Percentiles rank a stretch among this genome's conserved stretches.
These are phyloP conservation scores for Hypomontagnella monticulosa DNA, from an alignment of 495 filamentous ascomycete species.

Conservation along the genomic window DNA sequence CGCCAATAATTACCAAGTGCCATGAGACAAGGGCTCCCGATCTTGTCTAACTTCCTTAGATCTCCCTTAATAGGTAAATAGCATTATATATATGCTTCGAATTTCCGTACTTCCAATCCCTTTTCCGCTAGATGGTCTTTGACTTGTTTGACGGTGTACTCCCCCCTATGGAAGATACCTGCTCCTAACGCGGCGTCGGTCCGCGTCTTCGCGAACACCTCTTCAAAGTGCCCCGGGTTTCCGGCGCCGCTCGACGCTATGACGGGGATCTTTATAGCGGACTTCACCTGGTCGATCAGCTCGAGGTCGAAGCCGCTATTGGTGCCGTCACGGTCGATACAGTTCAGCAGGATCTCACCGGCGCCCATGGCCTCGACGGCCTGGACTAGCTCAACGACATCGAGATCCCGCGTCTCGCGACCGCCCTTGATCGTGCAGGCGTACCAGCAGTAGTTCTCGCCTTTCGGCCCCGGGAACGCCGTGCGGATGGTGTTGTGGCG, in stretches of 20 bases:
- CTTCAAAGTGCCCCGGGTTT: constrained; percentile 85
- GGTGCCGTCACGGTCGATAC: constrained; percentile 96
- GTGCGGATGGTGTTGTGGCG: constrained; percentile 82
- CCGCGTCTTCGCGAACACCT: constrained; percentile 85
- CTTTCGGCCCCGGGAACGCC: constrained; percentile 70
- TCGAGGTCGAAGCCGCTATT: constrained; percentile 96
- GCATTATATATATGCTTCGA: constrained; percentile 63
- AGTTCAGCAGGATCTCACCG: constrained; percentile 93
- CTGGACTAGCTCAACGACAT: constrained; percentile 84
- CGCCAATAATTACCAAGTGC: constrained; percentile 25
- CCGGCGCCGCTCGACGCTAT: constrained; percentile 96
- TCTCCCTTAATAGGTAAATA: not conserved
- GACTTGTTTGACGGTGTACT: constrained; percentile 95
- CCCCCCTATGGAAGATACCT: constrained; percentile 96
- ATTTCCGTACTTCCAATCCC: constrained; percentile 78
- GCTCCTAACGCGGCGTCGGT: constrained; percentile 95
- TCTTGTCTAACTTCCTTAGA: constrained; percentile 10
- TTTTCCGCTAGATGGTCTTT: constrained; percentile 79
- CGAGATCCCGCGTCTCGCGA: constrained; percentile 87
- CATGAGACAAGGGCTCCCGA: constrained; percentile 24
- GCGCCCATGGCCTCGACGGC: constrained; percentile 97
- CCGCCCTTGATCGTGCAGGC: constrained; percentile 97
- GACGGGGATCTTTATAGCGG: constrained; percentile 85
- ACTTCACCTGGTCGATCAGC: constrained; percentile 87
- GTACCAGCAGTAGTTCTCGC: constrained; percentile 93